Evolutionary conservation across 192 early-diverging fungal species (phyloP).

Genomic region (Thoreauomyces humboldtii): DNA sequence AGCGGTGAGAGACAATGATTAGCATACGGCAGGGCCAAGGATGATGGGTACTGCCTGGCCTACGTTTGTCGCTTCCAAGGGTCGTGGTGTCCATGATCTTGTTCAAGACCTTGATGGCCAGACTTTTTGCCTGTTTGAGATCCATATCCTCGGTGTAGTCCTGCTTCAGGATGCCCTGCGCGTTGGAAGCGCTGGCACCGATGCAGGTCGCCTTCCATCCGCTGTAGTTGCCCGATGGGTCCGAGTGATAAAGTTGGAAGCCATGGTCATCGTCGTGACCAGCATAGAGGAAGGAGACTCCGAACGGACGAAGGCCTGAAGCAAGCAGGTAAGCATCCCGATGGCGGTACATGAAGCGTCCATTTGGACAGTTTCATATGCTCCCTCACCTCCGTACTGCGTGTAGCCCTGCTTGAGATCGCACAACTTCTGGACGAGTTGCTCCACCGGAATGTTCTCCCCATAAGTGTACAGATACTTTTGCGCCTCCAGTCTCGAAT

Average conservation of each 20-base stretch:
- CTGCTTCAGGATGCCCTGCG: conserved; percentile 90
- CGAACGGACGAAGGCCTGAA: conserved; percentile 90
- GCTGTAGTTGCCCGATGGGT: conserved; percentile 98
- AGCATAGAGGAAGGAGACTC: conserved; percentile 96
- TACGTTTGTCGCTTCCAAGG: conserved; percentile 88
- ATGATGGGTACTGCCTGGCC: conserved; percentile 20
- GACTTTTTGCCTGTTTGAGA: conserved; percentile 83
- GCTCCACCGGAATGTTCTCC: conserved; percentile 91
- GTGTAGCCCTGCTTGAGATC: conserved; percentile 99
- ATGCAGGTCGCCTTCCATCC: conserved; percentile 99
- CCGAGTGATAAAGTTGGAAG: conserved; percentile 97
- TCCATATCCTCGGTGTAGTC: conserved; percentile 91
- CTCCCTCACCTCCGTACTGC: conserved; percentile 84
- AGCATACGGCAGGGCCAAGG: neutral
- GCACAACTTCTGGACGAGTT: conserved; percentile 91
- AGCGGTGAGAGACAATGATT: conserved; percentile 1
- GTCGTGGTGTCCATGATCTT: conserved; percentile 97
- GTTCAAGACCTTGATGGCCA: conserved; percentile 90
- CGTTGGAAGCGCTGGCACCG: conserved; percentile 89
- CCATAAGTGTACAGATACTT: conserved; percentile 83
- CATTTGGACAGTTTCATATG: too few relatives aligned
- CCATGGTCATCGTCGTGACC: conserved; percentile 87
- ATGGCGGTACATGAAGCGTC: too few relatives aligned
- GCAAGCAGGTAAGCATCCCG: neutral
- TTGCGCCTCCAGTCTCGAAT: conserved; percentile 82